A percentile compares a stretch with the other conserved stretches of the same genome.
phyloP scores from a whole-genome alignment of 352 stramenopile genomes.

The Globisporangium heterothallicum region DNA sequence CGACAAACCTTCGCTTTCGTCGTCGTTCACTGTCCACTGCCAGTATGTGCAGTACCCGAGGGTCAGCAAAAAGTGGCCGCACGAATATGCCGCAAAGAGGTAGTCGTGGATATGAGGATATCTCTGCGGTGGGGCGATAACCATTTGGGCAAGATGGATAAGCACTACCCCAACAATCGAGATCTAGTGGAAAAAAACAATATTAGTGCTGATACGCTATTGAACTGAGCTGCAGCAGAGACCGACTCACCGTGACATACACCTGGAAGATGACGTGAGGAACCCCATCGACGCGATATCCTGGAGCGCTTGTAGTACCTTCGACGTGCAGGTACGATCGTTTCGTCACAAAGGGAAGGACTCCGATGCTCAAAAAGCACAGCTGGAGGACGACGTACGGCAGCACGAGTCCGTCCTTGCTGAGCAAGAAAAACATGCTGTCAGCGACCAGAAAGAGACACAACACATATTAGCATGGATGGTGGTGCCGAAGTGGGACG shows the following conservation, averaged over 20 bases:
- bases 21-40: constrained; percentile 55
- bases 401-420: constrained; percentile 72
- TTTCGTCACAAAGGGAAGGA: constrained; percentile 36
- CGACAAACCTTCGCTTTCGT: constrained; percentile 6
- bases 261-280: constrained; percentile 26
- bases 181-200: constrained; percentile 24
- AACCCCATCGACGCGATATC: constrained; percentile 29
- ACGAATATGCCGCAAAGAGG: constrained; percentile 77
- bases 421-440: constrained; percentile 84
- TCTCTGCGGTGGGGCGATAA: constrained; percentile 37
- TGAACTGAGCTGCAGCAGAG: constrained; percentile 11
- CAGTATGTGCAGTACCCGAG: constrained; percentile 78
- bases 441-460: not conserved
- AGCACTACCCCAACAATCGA: constrained; percentile 44
- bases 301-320: constrained; percentile 21
- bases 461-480: not conserved
- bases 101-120: constrained; percentile 87
- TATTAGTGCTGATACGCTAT: too few relatives aligned
- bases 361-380: constrained; percentile 38
- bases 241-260: constrained; percentile 46
- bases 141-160: constrained; percentile 50
- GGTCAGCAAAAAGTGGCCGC: constrained; percentile 64
- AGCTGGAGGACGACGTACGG: constrained; percentile 66
- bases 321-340: constrained; percentile 24
- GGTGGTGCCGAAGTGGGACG: too few relatives aligned